Evolutionary conservation across 768 basidiomycete species (phyloP), one percentile per base, ranked within the genome.

Genomic region (Boletus speciosus): DNA sequence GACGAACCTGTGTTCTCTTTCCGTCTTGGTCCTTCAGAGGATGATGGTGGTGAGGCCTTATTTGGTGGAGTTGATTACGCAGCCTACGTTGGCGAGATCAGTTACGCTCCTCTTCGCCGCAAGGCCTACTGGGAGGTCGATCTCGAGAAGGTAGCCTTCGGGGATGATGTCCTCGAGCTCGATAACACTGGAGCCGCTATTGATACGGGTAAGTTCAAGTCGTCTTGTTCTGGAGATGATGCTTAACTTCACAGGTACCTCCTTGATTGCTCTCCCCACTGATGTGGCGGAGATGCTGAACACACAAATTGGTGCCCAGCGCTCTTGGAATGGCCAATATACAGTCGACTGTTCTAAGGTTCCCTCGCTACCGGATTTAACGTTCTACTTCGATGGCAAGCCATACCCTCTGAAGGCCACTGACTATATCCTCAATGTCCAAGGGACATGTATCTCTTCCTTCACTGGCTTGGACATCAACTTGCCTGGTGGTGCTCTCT

Each of bases 101-200:
- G 71, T 23, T 98, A 98, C 64, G 93, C 88, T 31, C 96, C 97
- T 47, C 78, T 99, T 49, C 86, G 95, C 63, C 84, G 93, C 63
- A 93, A 91, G 80, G 97, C 93, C 5, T 98, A 97, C 74, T 97
- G 95, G 95, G 96, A 98, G 73, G 93, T 98, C 43, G 93, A 97
- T 69, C 86, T 99, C 27, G 79, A 91, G 74, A 85, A 86, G 69
- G 78, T 99, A 57, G 63, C 74, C 4, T 95, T 99, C 52, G 97
- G 95, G 45, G 78, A 85, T 41, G 96, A 98, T 44, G 81, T 77
- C 38, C 81, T 98, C 42, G 93, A 98, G 60, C 81, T 98, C 14
- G 92, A 96, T 60, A 88, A 85, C 75, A 96, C 97, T 51, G 95
- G 95, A 41, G 91, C 92, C 63, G 91, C 92, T 40, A 93, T 93